Evolutionary conservation across 208 protist genomes (phyloP), one percentile per base, ranked within the genome.

Genomic region (Eutreptiella sp.): DNA sequence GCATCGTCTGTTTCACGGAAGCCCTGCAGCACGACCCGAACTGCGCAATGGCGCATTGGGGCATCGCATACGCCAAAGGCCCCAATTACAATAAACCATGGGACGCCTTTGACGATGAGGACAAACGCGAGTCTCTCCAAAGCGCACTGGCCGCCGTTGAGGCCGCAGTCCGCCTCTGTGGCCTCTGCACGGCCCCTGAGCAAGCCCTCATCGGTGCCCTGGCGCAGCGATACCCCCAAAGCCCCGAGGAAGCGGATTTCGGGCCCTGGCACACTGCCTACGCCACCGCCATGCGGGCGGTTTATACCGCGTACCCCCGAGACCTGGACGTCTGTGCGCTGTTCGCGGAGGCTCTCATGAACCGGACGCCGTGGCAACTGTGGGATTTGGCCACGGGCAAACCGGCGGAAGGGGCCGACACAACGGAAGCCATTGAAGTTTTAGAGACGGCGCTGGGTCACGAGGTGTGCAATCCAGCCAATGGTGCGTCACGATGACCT

Each of bases 21-120:
- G 24, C 27, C 45, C 21, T 62, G n/a, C 16, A 50, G 46, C 11
- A 11, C 11, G 54, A 62, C 54, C 47, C 39, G 21, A 9, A 28
- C n/a, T 57, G 39, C 54, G 54, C 46, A 11, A 57, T 62, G 39
- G 54, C 54, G 19, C 23, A 57, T 9, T 62, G 36, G 54, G 21
- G 39, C 39, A 42, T 16, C 29, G n/a, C 54, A 9, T 53, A 53
- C 54, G 53, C n/a, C 47, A 14, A 61, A 9, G 54, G 46, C 7
- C 46, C 46, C 39, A 62, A 62, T 26, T 62, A 62, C 54, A 62
- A 62, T 26, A 58, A 31, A 9, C 54, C 54, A 14, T 53, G 46
- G 46, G 54, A 60, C 16, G 14, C 23, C 11, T 16, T 7, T 21
- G 9, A 9, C 21, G 24, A 54, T 24, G 21, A 58, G 11, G 54